Percentiles rank a stretch among this genome's conserved stretches.
Conservation (phyloP, 192 early-diverging fungal genomes). For the Backusella psychrophila region DNA sequence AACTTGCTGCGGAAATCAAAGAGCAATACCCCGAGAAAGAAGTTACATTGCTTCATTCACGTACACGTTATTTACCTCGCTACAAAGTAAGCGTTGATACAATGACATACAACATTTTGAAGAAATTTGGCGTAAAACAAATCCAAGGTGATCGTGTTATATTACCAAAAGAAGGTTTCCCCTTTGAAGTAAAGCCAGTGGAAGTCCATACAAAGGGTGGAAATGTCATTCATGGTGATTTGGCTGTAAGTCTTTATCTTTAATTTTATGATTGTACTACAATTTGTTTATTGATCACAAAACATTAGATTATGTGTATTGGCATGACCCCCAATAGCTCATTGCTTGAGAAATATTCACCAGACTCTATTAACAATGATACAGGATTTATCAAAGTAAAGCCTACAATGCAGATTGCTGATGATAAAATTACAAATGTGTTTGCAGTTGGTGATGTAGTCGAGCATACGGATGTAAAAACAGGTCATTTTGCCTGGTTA, state of each 20-base stretch:
- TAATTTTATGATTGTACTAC: not conserved
- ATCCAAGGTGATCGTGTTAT: conserved; percentile 48
- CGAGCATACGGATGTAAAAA: conserved; percentile 43
- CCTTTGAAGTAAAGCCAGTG: conserved; percentile 41
- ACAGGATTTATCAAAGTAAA: conserved; percentile 60
- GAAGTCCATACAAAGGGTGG: conserved; percentile 43
- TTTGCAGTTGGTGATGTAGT: conserved; percentile 75
- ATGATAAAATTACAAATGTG: conserved; percentile 55
- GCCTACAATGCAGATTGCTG: conserved; percentile 66
- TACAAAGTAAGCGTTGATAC: conserved; percentile 55
- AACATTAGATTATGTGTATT: conserved; percentile 65
- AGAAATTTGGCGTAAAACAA: conserved; percentile 37
- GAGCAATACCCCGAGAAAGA: conserved; percentile 55
- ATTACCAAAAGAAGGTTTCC: conserved; percentile 60
- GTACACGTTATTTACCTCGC: conserved; percentile 50
- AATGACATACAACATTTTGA: conserved; percentile 54
- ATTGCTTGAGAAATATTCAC: conserved; percentile 54
- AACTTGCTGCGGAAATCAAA: conserved; percentile 74
- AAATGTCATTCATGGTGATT: conserved; percentile 40
- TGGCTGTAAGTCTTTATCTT: conserved; percentile 30
- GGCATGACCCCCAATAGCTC: conserved; percentile 71
- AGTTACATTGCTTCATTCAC: conserved; percentile 65
- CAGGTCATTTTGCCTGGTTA: conserved; percentile 26
- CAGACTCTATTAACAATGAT: conserved; percentile 47
- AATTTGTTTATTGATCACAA: not conserved